Evolutionary conservation across 179 eudicot species (phyloP).

Genomic region (Monotropa hypopitys): DNA sequence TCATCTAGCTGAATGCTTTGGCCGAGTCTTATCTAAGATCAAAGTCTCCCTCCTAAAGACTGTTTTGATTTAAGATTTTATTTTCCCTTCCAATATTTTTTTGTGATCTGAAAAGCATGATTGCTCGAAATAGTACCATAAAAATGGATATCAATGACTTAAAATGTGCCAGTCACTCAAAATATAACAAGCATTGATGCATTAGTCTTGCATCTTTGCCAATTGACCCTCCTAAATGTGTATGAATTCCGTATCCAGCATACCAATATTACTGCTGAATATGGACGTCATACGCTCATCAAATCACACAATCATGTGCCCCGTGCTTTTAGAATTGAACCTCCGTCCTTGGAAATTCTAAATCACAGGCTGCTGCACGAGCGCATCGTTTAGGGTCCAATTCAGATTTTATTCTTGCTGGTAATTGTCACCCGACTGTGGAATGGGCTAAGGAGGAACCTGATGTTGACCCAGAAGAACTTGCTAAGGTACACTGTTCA

Average conservation of each 20-base stretch:
- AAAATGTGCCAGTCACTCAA: neutral
- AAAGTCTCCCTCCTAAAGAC: neutral
- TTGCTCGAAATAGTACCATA: neutral
- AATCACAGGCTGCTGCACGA: conserved; percentile 73
- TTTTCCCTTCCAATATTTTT: neutral
- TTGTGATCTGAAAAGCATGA: neutral
- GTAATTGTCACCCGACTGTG: conserved; percentile 49
- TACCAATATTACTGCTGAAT: conserved; percentile 10
- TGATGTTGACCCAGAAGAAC: conserved; percentile 43
- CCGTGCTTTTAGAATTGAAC: conserved; percentile 27
- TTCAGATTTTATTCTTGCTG: conserved; percentile 50
- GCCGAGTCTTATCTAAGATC: neutral
- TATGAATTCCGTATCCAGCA: conserved; percentile 11
- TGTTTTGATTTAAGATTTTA: neutral
- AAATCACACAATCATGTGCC: conserved; percentile 16
- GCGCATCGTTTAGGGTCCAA: conserved; percentile 41
- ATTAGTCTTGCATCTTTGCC: conserved; percentile 7
- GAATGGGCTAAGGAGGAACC: conserved; percentile 65
- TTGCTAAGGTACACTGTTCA: conserved; percentile 41
- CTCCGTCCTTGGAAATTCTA: conserved; percentile 37
- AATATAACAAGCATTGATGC: neutral
- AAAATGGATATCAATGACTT: neutral
- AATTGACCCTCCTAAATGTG: conserved; percentile 7
- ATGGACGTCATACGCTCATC: conserved; percentile 18
- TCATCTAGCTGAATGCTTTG: neutral